These are phyloP conservation scores for Microsporum canis DNA, from an alignment of 2,329 filamentous ascomycete genomes.

Conservation along the genomic window DNA sequence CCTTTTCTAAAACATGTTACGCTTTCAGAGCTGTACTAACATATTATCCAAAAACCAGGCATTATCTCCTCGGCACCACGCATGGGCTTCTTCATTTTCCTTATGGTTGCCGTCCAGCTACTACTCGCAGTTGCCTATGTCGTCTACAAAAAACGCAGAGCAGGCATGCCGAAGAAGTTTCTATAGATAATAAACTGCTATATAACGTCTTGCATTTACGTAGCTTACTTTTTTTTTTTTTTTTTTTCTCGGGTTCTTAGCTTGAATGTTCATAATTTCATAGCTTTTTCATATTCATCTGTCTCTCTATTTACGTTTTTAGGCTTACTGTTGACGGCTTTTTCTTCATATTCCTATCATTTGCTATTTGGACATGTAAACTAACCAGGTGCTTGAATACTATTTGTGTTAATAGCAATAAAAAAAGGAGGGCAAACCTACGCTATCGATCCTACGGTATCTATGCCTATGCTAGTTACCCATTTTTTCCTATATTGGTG, in stretches of 20 bases:
- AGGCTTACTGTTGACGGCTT: neutral
- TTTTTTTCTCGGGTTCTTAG: neutral
- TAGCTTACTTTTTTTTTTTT: neutral
- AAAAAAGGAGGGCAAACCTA: neutral
- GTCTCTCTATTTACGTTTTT: neutral
- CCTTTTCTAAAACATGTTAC: neutral
- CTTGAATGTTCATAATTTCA: neutral
- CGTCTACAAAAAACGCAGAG: constrained; percentile 67
- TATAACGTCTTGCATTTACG: constrained; percentile 1
- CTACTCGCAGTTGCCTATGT: constrained; percentile 58
- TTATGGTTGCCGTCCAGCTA: constrained; percentile 64
- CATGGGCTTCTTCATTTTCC: constrained; percentile 53
- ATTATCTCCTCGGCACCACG: constrained; percentile 44
- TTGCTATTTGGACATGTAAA: neutral
- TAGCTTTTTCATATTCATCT: neutral
- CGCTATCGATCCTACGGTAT: neutral
- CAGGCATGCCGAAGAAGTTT: constrained; percentile 80
- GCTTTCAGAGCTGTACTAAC: constrained; percentile 14
- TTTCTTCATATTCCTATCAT: neutral
- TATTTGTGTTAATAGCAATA: neutral
- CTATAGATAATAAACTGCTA: constrained; percentile 41
- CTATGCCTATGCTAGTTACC: neutral
- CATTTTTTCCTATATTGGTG: neutral
- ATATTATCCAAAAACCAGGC: constrained; percentile 25
- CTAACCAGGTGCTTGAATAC: neutral